Evolutionary conservation across 1,139 yeast species (phyloP).

Genomic region (Taphrina pruni): DNA sequence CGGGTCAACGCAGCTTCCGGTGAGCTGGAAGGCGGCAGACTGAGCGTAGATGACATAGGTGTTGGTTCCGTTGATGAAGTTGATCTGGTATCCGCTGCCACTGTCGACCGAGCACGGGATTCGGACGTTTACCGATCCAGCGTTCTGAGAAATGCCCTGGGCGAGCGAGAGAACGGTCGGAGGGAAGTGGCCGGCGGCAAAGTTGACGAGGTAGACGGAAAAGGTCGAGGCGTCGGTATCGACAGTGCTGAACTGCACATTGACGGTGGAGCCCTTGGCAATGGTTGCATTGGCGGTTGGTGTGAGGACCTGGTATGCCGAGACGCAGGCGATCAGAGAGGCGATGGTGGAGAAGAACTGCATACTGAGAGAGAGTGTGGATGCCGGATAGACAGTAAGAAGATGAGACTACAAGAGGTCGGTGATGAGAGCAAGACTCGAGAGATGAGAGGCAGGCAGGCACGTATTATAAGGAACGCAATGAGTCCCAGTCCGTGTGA

Average conservation of each 20-base stretch:
- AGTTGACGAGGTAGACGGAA: conserved; percentile 41
- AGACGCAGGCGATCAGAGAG: conserved; percentile 35
- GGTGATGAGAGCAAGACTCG: not conserved
- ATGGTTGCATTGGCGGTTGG: conserved; percentile 39
- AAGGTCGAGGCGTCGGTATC: conserved; percentile 41
- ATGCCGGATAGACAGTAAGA: conserved; percentile 35
- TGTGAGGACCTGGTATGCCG: conserved; percentile 39
- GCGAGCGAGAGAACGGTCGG: conserved; percentile 36
- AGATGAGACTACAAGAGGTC: not conserved
- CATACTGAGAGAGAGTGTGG: conserved; percentile 35
- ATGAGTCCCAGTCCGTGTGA: not conserved
- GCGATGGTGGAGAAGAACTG: conserved; percentile 40
- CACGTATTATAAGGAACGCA: not conserved
- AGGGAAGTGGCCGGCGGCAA: conserved; percentile 34
- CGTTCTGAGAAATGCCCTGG: conserved; percentile 24
- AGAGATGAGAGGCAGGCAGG: conserved; percentile 2
- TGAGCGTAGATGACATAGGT: conserved; percentile 43
- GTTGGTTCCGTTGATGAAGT: conserved; percentile 42
- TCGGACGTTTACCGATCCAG: conserved; percentile 32
- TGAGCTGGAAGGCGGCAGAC: conserved; percentile 37
- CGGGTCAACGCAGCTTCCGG: conserved; percentile 38
- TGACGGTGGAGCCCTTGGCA: conserved; percentile 37
- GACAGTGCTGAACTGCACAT: conserved; percentile 41
- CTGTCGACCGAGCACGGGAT: conserved; percentile 39
- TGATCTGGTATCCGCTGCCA: conserved; percentile 39